Evolutionary conservation across 2,329 filamentous ascomycete genomes (phyloP), one percentile per base, ranked within the genome.

Genomic region (Tricladium varicosporioides): DNA sequence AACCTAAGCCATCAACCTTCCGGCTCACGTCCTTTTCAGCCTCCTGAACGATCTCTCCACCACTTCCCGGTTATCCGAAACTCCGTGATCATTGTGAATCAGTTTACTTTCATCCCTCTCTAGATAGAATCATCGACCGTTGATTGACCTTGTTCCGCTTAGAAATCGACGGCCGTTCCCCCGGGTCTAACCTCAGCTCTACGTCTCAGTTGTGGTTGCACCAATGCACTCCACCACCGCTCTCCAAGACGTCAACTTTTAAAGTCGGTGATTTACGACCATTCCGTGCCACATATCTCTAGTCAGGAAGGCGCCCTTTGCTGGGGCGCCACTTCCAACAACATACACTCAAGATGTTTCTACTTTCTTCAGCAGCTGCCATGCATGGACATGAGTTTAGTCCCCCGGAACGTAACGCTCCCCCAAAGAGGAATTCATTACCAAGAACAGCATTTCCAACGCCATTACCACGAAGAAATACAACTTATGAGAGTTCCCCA

Each of bases 371-470:
- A 13, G 69, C 63, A 42, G 62, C 65, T 43, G 60, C 57, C 32
- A 60, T 68, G 40, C 69, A 69, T 48, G 57, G 58, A 5, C 68
- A 70, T 60, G 68, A 70, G 51, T 70, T 60, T 14, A 58, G 43
- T 55, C 54, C 64, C 57, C 10, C 18, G 48, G 56, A 62, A 52
- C 58, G 49, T 51, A 61, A 57, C 54, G 50, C 57, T 36, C 44
- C 57, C 19, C 56, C 63, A 15, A 63, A 56, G 51, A 63, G 65
- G 54, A 57, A 55, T 54, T 58, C 68, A 27, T 63, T 70, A 58
- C 42, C 58, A 58, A 58, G 67, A 65, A 63, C 68, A 60, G 57
- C 68, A 18, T 70, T 69, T 62, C 67, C 67, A 15, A 63, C 60
- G 47, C 64, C 67, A 57, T 42, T 62, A 51, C 52, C 58, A 44